phyloP scores from a whole-genome alignment of 495 filamentous ascomycete species.

The Barbatosphaeria neglecta region DNA sequence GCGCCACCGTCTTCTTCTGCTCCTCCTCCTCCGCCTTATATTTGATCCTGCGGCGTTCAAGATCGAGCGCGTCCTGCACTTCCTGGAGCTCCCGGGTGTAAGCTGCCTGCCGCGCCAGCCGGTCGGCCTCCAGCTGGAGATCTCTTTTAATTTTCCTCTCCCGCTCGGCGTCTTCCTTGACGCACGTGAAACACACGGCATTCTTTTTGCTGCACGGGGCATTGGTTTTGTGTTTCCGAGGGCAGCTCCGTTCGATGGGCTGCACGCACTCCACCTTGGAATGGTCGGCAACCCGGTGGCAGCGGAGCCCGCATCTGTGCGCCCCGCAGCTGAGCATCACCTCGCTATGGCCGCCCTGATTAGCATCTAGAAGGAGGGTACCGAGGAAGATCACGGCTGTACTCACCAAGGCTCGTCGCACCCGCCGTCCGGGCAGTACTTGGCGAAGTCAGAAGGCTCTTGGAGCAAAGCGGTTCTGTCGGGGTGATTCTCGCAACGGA shows the following conservation, averaged over 20 bases:
- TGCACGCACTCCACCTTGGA: conserved; percentile 47
- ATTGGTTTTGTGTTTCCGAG: conserved; percentile 36
- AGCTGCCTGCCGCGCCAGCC: conserved; percentile 33
- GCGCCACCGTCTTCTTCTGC: conserved; percentile 32
- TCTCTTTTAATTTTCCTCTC: conserved; percentile 37
- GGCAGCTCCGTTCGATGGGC: conserved; percentile 36
- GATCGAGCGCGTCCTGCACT: conserved; percentile 46
- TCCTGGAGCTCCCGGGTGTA: conserved; percentile 41
- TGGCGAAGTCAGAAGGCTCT: conserved; percentile 44
- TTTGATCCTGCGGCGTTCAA: conserved; percentile 34
- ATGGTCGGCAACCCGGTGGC: conserved; percentile 57
- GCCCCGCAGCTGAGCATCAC: conserved; percentile 46
- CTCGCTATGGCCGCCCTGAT: conserved; percentile 19
- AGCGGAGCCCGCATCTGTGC: conserved; percentile 50
- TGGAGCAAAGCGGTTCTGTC: conserved; percentile 32
- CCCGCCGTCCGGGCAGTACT: conserved; percentile 60
- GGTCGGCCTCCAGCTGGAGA: conserved; percentile 40
- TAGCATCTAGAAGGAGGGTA: not conserved
- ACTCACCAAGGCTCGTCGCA: conserved; percentile 55
- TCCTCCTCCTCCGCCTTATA: conserved; percentile 34
- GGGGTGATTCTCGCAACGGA: conserved; percentile 57
- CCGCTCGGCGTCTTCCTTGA: conserved; percentile 34
- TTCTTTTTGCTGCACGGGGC: conserved; percentile 18
- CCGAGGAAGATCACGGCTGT: too few species aligned
- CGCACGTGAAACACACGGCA: conserved; percentile 35